Percentiles rank a stretch among this genome's conserved stretches.
Conservation (phyloP, 306 rosid species). For the Fragaria nilgerrensis region DNA sequence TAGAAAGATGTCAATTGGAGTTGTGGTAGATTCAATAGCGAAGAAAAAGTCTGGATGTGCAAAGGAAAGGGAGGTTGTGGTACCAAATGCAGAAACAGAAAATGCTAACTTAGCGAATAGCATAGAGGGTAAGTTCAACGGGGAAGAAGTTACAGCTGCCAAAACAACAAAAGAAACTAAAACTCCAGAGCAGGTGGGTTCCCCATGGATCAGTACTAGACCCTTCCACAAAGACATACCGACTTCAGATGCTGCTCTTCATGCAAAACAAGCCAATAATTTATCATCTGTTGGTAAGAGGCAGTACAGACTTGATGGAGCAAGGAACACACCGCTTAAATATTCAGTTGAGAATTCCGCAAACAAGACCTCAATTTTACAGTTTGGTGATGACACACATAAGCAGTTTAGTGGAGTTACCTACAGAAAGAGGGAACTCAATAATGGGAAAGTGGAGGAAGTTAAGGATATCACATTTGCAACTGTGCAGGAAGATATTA, state of each 20-base stretch:
- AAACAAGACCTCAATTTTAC: conserved; percentile 37
- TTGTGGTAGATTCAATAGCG: conserved; percentile 55
- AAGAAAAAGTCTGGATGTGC: conserved; percentile 38
- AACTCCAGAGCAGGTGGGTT: conserved; percentile 36
- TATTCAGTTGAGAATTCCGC: conserved; percentile 34
- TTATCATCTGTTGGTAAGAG: conserved; percentile 41
- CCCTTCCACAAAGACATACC: conserved; percentile 38
- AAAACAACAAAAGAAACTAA: conserved; percentile 34
- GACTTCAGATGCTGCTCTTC: conserved; percentile 39
- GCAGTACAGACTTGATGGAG: conserved; percentile 36
- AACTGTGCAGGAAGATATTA: conserved; percentile 32
- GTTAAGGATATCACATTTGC: conserved; percentile 53
- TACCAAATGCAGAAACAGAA: conserved; percentile 42
- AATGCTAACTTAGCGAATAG: conserved; percentile 35
- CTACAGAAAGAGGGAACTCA: conserved; percentile 45
- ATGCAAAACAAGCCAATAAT: conserved; percentile 38
- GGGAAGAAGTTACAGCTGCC: conserved; percentile 37
- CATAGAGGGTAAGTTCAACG: conserved; percentile 34
- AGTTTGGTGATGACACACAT: conserved; percentile 41
- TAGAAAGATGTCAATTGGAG: conserved; percentile 88
- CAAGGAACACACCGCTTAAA: conserved; percentile 37
- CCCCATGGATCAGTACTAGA: conserved; percentile 51
- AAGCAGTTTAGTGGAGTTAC: conserved; percentile 39
- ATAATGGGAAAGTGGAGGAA: conserved; percentile 34
- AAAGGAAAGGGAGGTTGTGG: conserved; percentile 36